These are phyloP conservation scores for slime mould (Dictyostelium discoideum) DNA, from an alignment of 78 protist genomes.

Conservation along the genomic window DNA sequence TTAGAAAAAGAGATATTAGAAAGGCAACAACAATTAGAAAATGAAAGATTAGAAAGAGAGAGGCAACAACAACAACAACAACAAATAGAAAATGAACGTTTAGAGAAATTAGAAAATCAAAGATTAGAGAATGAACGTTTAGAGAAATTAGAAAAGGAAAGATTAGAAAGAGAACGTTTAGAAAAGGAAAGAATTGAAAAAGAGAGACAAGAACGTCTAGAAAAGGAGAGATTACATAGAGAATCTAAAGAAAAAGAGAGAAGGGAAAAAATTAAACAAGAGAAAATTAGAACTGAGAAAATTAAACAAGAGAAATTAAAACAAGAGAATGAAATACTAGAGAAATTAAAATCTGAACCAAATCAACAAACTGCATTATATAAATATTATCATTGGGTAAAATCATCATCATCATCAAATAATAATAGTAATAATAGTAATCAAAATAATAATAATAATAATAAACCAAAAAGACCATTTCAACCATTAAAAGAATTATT, in stretches of 20 bases:
- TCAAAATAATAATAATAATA: background rate
- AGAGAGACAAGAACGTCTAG: background rate
- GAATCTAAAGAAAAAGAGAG: background rate
- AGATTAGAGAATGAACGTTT: background rate
- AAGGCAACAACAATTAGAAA: background rate
- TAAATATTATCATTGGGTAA: conserved; percentile 29
- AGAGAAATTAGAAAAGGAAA: background rate
- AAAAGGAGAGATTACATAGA: background rate
- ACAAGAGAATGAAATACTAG: background rate
- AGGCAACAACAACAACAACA: background rate
- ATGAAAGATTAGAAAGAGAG: background rate
- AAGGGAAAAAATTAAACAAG: background rate
- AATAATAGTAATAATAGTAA: conserved; percentile 18
- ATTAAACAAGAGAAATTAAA: background rate
- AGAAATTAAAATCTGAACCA: conserved; percentile 7
- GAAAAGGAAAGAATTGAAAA: background rate
- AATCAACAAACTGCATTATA: conserved; percentile 1
- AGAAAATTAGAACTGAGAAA: background rate
- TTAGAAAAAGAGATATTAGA: background rate
- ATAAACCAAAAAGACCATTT: conserved; percentile 39
- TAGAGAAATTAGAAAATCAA: background rate
- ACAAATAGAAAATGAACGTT: background rate
- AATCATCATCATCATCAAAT: background rate
- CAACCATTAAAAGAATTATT: conserved; percentile 21
- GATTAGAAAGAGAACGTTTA: background rate